Percentiles rank a stretch among this genome's conserved stretches.
Conservation (phyloP, 2,329 filamentous ascomycete species). For the Trichoderma sp. region DNA sequence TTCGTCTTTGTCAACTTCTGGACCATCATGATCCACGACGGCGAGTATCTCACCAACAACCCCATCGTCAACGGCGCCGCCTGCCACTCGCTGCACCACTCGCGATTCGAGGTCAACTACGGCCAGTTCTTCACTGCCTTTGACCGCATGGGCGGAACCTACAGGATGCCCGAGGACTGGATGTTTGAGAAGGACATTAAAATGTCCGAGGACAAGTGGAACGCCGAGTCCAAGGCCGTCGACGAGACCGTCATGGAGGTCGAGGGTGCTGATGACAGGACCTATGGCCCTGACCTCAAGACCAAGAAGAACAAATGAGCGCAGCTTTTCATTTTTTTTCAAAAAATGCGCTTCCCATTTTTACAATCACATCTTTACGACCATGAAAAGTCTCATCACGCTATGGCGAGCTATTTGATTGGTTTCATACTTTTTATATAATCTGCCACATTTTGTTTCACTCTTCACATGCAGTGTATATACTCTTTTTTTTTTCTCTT, state of each 20-base stretch:
- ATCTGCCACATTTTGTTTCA: slow-evolving; percentile 7
- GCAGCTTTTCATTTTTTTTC: background rate
- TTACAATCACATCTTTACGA: background rate
- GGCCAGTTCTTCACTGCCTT: slow-evolving; percentile 92
- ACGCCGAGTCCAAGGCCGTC: slow-evolving; percentile 73
- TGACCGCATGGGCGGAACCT: slow-evolving; percentile 85
- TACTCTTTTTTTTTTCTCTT: background rate
- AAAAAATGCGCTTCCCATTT: slow-evolving; percentile 25
- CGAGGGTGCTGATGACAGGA: slow-evolving; percentile 56
- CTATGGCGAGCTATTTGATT: background rate
- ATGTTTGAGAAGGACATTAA: slow-evolving; percentile 85
- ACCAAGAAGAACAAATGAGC: slow-evolving; percentile 48
- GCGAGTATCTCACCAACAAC: slow-evolving; percentile 88
- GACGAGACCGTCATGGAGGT: slow-evolving; percentile 76
- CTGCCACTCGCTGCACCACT: slow-evolving; percentile 80
- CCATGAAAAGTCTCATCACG: slow-evolving; percentile 10
- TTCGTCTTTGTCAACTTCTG: slow-evolving; percentile 96
- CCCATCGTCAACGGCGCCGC: slow-evolving; percentile 93
- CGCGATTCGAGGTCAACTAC: slow-evolving; percentile 67
- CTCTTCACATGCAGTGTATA: slow-evolving; percentile 12
- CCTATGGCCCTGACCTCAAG: slow-evolving; percentile 43
- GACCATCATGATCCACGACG: slow-evolving; percentile 95
- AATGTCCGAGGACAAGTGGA: slow-evolving; percentile 80
- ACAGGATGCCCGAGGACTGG: slow-evolving; percentile 81
- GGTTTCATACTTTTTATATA: background rate